Percentiles rank a stretch among this genome's conserved stretches.
phyloP scores from a whole-genome alignment of 768 basidiomycete species.

The Hydnomerulius pinastri region DNA sequence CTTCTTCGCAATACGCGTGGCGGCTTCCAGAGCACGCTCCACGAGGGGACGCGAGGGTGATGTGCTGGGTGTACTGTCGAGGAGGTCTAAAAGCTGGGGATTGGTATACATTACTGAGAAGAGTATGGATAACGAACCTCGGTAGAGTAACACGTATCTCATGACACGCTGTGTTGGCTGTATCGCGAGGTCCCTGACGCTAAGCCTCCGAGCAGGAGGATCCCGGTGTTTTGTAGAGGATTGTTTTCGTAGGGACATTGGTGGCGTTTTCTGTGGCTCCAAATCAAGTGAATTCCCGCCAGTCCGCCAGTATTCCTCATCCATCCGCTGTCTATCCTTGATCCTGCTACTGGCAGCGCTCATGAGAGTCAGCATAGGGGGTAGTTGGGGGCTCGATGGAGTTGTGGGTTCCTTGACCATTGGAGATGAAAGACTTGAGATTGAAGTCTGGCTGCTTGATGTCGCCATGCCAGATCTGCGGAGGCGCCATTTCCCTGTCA shows the following conservation, averaged over 20 bases:
- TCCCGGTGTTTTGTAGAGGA: not conserved
- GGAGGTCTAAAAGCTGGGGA: constrained; percentile 44
- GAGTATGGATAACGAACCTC: constrained; percentile 41
- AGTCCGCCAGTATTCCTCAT: constrained; percentile 5
- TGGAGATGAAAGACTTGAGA: constrained; percentile 2
- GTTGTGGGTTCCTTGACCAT: constrained; percentile 7
- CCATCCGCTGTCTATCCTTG: constrained; percentile 3
- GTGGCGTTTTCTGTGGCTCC: not conserved
- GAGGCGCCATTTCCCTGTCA: constrained; percentile 23
- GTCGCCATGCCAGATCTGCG: constrained; percentile 17
- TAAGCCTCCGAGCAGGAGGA: constrained; percentile 21
- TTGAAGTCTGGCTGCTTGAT: not conserved
- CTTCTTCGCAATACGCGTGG: constrained; percentile 56
- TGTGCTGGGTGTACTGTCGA: constrained; percentile 47
- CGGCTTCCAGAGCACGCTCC: constrained; percentile 58
- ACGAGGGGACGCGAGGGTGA: constrained; percentile 54
- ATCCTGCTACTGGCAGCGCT: constrained; percentile 5
- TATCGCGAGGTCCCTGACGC: constrained; percentile 61
- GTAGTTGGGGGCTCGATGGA: constrained; percentile 10
- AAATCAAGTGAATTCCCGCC: not conserved
- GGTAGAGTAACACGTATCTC: constrained; percentile 61
- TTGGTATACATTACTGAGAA: constrained; percentile 1
- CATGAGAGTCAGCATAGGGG: constrained; percentile 10
- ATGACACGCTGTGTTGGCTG: constrained; percentile 64
- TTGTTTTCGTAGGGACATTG: not conserved